Conservation (phyloP, 2,329 filamentous ascomycete genomes). For the Trichophaea hybrida region DNA sequence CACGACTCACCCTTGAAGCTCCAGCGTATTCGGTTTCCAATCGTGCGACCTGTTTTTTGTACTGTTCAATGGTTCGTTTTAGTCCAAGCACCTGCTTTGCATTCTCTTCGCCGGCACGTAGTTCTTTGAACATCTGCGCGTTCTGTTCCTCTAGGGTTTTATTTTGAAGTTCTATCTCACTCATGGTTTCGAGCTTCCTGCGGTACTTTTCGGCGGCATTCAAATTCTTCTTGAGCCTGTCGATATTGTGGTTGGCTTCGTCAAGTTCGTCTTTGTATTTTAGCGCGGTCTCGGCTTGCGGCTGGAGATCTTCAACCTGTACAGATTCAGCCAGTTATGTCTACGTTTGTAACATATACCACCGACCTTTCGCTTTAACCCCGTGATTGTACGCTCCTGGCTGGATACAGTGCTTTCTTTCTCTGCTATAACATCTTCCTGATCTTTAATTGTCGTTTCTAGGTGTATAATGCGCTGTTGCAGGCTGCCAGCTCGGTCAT, state of each 20-base stretch:
- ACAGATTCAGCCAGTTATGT: not conserved
- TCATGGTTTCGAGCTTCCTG: slow-evolving; percentile 27
- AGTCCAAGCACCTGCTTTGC: slow-evolving; percentile 26
- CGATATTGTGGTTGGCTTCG: slow-evolving; percentile 26
- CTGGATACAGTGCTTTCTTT: slow-evolving; percentile 24
- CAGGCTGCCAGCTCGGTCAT: not conserved
- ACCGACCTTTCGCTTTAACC: slow-evolving; percentile 22
- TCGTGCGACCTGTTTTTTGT: slow-evolving; percentile 27
- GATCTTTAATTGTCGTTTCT: slow-evolving; percentile 26
- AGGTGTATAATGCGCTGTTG: slow-evolving; percentile 15
- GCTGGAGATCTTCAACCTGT: slow-evolving; percentile 24
- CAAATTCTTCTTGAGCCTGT: slow-evolving; percentile 27
- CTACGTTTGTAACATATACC: not conserved
- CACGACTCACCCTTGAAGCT: slow-evolving; percentile 23
- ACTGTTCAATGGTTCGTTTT: slow-evolving; percentile 26
- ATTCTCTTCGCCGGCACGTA: slow-evolving; percentile 23
- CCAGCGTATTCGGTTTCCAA: slow-evolving; percentile 25
- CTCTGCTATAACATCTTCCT: slow-evolving; percentile 27
- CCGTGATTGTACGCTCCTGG: slow-evolving; percentile 24
- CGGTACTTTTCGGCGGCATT: slow-evolving; percentile 28
- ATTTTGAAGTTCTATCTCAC: slow-evolving; percentile 25
- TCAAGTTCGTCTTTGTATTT: slow-evolving; percentile 28
- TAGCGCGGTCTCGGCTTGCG: slow-evolving; percentile 23
- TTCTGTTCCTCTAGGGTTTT: slow-evolving; percentile 26
- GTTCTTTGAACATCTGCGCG: slow-evolving; percentile 18